Evolutionary conservation across 768 basidiomycete genomes (phyloP), one percentile per base, ranked within the genome.

Genomic region (Leucosporidium scottii): DNA sequence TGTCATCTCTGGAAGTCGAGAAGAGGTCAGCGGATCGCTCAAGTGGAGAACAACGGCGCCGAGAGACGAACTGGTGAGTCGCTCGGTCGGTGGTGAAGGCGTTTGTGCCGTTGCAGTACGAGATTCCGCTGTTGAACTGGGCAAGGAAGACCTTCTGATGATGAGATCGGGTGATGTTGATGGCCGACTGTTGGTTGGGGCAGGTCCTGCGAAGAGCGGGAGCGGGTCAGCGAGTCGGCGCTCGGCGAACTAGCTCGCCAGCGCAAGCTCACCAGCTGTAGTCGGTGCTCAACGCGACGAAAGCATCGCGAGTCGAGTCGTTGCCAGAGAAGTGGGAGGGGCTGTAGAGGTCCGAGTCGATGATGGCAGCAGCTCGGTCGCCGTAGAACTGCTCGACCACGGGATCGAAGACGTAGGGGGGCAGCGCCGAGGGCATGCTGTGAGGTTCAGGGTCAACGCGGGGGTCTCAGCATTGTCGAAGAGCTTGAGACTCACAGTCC

Each of bases 1-100:
- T 90, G 74, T 91, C 90, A 76, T 90, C 89, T 78, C 70, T 71
- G 58, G 15, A 55, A 17, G 4, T 1, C 6, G n/a, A 23, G 27
- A 18, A 1, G 10, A 21, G 23, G 28, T 44, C 6, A 28, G 5
- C 21, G n/a, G 21, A 8, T 44, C 10, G 15, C 3, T 44, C 15
- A 3, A 17, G 39, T 10, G 8, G n/a, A 44, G 39, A 8, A 44
- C 10, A 27, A 5, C 27, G 23, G 15, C 27, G 39, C 15, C 48
- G 8, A 49, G 39, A 58, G 18, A 49, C 65, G 25, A 12, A 68
- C 65, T 64, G 39, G 63, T 59, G 68, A 6, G 36, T 63, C 53
- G 72, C 68, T 25, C 62, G 65, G 61, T 30, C 63, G 44, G 36
- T 57, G 65, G 49, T 74, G 21, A 54, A 47, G 1, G 53, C 1